Percentiles rank a stretch among this genome's conserved stretches.
These are phyloP conservation scores for Dichotomocladium elegans DNA, from an alignment of 371 early-diverging fungal species.

Conservation along the genomic window DNA sequence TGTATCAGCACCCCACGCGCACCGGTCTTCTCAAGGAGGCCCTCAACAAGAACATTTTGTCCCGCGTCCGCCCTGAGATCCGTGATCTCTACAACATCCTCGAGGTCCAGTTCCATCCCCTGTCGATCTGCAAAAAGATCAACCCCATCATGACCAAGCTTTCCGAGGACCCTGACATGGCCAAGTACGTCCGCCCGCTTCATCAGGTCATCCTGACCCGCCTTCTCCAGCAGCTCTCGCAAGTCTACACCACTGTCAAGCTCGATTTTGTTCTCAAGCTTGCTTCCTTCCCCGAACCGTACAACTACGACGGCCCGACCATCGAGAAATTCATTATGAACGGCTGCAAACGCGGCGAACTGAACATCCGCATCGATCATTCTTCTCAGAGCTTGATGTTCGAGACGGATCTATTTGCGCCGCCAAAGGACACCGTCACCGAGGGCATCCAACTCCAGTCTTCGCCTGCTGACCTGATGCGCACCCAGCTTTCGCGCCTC, in stretches of 20 bases:
- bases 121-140: constrained; percentile 94
- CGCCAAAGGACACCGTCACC: constrained; percentile 67
- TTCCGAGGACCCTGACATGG: constrained; percentile 69
- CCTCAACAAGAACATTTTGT: constrained; percentile 78
- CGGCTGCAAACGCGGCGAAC: constrained; percentile 93
- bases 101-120: constrained; percentile 96
- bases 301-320: constrained; percentile 78
- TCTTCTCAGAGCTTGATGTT: constrained; percentile 86
- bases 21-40: constrained; percentile 88
- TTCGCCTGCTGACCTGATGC: constrained; percentile 84
- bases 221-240: constrained; percentile 92
- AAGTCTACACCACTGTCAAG: constrained; percentile 95
- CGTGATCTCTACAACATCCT: constrained; percentile 90
- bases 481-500: constrained; percentile 75
- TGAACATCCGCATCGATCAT: constrained; percentile 94
- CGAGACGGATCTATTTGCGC: constrained; percentile 80
- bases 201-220: constrained; percentile 94
- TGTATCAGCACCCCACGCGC: constrained; percentile 83
- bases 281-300: constrained; percentile 83
- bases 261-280: constrained; percentile 88
- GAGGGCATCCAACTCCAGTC: constrained; percentile 86
- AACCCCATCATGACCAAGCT: constrained; percentile 78
- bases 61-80: constrained; percentile 86
- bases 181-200: constrained; percentile 88
- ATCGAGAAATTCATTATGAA: constrained; percentile 97